Evolutionary conservation across 225 moss, liverwort and hornwort species (phyloP), one percentile per base, ranked within the genome.

Genomic region (Physcomitrellopsis africana): DNA sequence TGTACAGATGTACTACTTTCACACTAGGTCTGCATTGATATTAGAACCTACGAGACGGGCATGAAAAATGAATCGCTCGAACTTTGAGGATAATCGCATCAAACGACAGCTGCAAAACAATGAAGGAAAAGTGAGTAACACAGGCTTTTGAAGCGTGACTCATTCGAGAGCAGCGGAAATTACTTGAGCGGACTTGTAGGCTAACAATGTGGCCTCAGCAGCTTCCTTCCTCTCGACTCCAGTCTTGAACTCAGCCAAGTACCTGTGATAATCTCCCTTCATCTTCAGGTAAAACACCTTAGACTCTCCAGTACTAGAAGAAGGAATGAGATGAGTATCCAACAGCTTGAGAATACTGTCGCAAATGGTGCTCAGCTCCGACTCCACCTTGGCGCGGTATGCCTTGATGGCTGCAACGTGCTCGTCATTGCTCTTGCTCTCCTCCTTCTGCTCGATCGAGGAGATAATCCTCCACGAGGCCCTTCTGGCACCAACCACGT

Each of bases 191-290:
- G 84, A 84, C 84, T 87, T 87, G 77, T 87, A 87, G 5, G 84
- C 87, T 5, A 77, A 43, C 79, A 87, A 87, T 73, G 87, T 87
- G 4, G 81, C 81, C 79, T 87, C 87, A 1, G 87, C 87, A 2
- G 87, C 87, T 72, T 87, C 87, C 60, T 87, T 87, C 67, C 87
- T 84, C 87, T 87, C 87, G 18, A 84, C 87, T 37, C 87, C 87
- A 9, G 87, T 87, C 79, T 87, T 87, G 63, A 87, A 87, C 87
- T 87, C 87, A 1, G 87, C 87, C 37, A 87, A 59, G 12, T 87
- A 87, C 3, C 87, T 73, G 74, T 87, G 87, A 56, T 87, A 87
- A 58, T 87, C 87, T 18, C 87, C 87, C 84, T 87, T 87, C 87
- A 87, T 87, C 77, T 87, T 87, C 73, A 87, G 71, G 70, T 87